Evolutionary conservation across 2,329 filamentous ascomycete species (phyloP), one percentile per base, ranked within the genome.

Genomic region (Colletotrichum navitas): DNA sequence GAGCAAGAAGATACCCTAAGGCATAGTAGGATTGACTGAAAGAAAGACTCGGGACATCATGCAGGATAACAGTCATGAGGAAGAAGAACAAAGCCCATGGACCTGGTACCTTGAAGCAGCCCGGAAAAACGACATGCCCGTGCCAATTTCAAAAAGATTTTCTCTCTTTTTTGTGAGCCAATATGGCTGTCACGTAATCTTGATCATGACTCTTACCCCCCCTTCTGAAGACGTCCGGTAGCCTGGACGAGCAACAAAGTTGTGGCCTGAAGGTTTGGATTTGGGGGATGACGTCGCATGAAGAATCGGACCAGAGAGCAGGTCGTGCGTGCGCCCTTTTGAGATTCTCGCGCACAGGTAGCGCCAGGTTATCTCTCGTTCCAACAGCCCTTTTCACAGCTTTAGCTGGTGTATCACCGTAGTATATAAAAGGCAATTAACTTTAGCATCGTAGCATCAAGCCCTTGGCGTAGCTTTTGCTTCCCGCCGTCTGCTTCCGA

Each of bases 351-450:
- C 49, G 24, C 45, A 14, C 36, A 52, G 24, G 32, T 36, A 36
- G 49, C 60, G 32, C 52, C 24, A 24, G 14, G 21, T 45, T 51
- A 21, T 18, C 14, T 56, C 12, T 54, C 7, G 18, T 12, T 54
- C 18, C 10, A 55, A 16, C 45, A 36, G 11, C 43, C 45, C 59
- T 39, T 51, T 32, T 65, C 60, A 39, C 59, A 68, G 32, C 39
- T 47, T 32, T 34, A 29, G 11, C 10, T 32, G 21, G 34, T 26
- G 32, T 24, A 51, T 51, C 52, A 64, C 39, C 24, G 26, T 49
- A 41, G 21, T 41, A 63, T 51, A n/a, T 21, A 56, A 68, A 58
- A 68, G 66, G 51, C 51, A 64, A 41, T 49, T 26, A n/a, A 34
- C 51, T 65, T 65, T 62, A n/a, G 32, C n/a, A 52, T 62, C 39